Base-by-base conservation (phyloP, 2,329 filamentous ascomycete genomes). In the Ophiostoma pallidulum region DNA sequence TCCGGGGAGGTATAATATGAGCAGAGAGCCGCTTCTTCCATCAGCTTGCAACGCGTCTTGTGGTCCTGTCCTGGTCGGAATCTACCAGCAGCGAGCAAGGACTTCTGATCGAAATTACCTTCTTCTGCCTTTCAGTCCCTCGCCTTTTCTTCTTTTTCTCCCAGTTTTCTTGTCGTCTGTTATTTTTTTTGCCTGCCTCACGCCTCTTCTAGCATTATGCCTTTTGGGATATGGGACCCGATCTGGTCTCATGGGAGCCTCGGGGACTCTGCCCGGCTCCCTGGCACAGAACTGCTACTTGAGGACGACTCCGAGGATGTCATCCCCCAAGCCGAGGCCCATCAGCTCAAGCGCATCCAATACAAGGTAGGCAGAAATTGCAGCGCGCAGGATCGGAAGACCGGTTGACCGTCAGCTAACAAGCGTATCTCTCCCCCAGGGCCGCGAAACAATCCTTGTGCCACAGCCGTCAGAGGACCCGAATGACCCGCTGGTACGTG, bases 401-500 rank as follows among this genome's bases (percentile, higher is more conserved):
- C n/a, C n/a, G n/a, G n/a, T n/a, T n/a, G n/a, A n/a, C n/a, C n/a
- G n/a, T n/a, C n/a, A n/a, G n/a, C n/a, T n/a, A n/a, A 38, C 4
- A 3, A 24, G 4, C 10, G 24, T 28, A 5, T 28, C 10, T 28
- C 10, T 28, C 18, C 18, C 32, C 24, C 24, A 55, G 53, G 54
- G 52, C 6, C 44, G 38, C 19, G 51, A 56, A 31, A 55, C 50
- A 3, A 54, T 56, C 39, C 51, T 56, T 5, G 24, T 56, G 5
- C 44, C 44, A 9, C 44, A 46, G 36, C 36, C 44, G 8, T 46
- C 44, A 1, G 37, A 35, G 14, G 52, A 57, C 13, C 37, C 47
- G 0, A 54, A 56, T 16, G 55, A 57, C 32, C 53, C 55, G 6
- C 22, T 57, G 37, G 54, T 56, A 41, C 41, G 31, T 20, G 10